Evolutionary conservation across 2,329 filamentous ascomycete genomes (phyloP).

Genomic region (Colletotrichum sp.): DNA sequence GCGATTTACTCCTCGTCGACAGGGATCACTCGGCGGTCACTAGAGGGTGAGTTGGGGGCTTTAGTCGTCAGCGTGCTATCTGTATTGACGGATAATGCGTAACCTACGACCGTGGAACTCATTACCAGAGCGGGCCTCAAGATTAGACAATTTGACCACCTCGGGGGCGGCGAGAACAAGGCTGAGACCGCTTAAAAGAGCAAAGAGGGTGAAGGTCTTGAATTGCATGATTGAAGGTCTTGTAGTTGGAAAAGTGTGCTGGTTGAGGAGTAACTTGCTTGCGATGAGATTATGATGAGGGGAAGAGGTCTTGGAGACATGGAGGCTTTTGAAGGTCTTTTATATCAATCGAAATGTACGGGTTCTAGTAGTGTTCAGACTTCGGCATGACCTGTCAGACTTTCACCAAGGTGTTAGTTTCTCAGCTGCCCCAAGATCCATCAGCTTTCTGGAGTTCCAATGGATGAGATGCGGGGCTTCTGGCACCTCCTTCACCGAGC

Average conservation of each 20-base stretch:
- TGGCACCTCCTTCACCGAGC: not conserved
- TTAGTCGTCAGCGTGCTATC: not conserved
- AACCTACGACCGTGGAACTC: not conserved
- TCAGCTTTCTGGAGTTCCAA: not conserved
- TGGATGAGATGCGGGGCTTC: not conserved
- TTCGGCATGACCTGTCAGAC: not conserved
- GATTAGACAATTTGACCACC: not conserved
- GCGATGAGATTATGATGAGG: not conserved
- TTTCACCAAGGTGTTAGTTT: not conserved
- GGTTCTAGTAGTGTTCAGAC: fast-evolving
- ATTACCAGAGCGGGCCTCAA: not conserved
- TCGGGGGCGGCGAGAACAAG: not conserved
- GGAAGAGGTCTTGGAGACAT: not conserved
- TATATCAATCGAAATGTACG: not conserved
- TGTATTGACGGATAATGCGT: not conserved
- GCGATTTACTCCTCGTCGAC: not conserved
- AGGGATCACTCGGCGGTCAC: not conserved
- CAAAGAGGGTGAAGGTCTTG: not conserved
- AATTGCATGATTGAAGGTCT: not conserved
- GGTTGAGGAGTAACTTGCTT: not conserved
- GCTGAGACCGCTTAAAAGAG: not conserved
- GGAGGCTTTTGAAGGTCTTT: not conserved
- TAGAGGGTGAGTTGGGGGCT: not conserved
- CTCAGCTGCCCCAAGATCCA: not conserved
- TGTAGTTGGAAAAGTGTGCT: not conserved